Evolutionary conservation across 345 rosid species (phyloP), one percentile per base, ranked within the genome.

Genomic region (Boechera stricta): DNA sequence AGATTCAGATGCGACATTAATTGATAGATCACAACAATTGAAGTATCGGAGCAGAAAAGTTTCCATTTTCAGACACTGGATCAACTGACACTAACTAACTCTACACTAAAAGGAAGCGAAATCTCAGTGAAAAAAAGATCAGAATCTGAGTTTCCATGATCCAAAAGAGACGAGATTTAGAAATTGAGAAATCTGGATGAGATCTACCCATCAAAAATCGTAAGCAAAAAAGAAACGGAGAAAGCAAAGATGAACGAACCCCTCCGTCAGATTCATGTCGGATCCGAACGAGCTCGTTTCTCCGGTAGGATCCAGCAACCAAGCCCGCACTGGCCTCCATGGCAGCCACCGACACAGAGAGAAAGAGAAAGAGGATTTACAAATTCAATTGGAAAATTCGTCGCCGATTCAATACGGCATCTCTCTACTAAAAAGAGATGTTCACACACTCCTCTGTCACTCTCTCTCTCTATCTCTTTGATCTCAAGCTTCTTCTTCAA

Each of bases 271-370:
- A 96, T 81, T 96, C 99, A 72, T 96, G 94, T 32, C 90, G 97
- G 79, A 96, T 96, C 83, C 98, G 96, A 69, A 96, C 99, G 56
- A 96, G 85, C 86, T 96, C 97, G 80, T 96, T 96, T 80, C 91
- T 83, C 83, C 89, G 90, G 90, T 96, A 88, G n/a, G 99, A 96
- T 31, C 99, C 99, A 71, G 99, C 98, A 57, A 96, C 98, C 92
- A 96, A 75, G 32, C 97, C 99, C 31, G 90, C 88, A 82, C 81
- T 93, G n/a, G 98, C 88, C 81, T 96, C 96, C 99, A 96, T 96
- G 12, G 74, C 28, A 42, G 55, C 15, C 71, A 33, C 75, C 68
- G 55, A 70, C 64, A 70, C 49, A 48, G 38, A 52, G 52, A 60
- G 66, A 44, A 2, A 47, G 44, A 76, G 69, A 5, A 36, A 55